Evolutionary conservation across 768 basidiomycete species (phyloP).

Genomic region (Tremella yokohamensis): DNA sequence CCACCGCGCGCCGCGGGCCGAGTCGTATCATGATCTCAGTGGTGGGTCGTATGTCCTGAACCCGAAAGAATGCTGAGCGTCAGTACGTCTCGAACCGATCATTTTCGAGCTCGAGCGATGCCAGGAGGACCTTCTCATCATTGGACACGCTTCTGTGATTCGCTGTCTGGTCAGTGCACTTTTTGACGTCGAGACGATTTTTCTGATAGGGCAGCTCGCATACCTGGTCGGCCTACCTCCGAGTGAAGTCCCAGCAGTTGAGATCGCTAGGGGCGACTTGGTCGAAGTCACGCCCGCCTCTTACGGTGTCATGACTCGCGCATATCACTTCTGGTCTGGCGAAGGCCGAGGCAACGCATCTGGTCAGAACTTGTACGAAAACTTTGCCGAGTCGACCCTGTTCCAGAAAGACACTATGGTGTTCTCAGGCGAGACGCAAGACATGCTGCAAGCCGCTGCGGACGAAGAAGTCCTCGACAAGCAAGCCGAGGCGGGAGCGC

Average conservation of each 20-base stretch:
- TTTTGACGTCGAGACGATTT: neutral
- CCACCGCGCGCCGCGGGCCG: slow-evolving; percentile 85
- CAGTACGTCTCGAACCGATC: slow-evolving; percentile 88
- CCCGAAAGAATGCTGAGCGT: slow-evolving; percentile 18
- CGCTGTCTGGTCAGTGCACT: slow-evolving; percentile 64
- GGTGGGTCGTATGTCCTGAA: slow-evolving; percentile 31
- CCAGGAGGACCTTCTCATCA: slow-evolving; percentile 89
- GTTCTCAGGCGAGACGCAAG: slow-evolving; percentile 33
- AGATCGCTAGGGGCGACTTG: slow-evolving; percentile 93
- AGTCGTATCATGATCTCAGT: slow-evolving; percentile 87
- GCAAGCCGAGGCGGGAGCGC: slow-evolving; percentile 17
- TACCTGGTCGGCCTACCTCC: slow-evolving; percentile 73
- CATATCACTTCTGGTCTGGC: slow-evolving; percentile 55
- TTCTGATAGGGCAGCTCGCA: slow-evolving; percentile 57
- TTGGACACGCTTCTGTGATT: slow-evolving; percentile 95
- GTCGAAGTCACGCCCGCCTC: slow-evolving; percentile 61
- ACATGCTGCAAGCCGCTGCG: slow-evolving; percentile 42
- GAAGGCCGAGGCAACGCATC: slow-evolving; percentile 48
- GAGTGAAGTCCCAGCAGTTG: slow-evolving; percentile 93
- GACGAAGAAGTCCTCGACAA: slow-evolving; percentile 44
- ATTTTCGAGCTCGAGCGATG: slow-evolving; percentile 92
- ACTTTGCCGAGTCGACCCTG: slow-evolving; percentile 51
- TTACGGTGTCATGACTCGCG: slow-evolving; percentile 79
- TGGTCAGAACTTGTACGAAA: slow-evolving; percentile 52
- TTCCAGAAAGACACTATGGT: slow-evolving; percentile 23